A percentile compares a stretch with the other conserved stretches of the same genome.
Conservation (phyloP, 306 rosid species). For the Cajanus cajan region DNA sequence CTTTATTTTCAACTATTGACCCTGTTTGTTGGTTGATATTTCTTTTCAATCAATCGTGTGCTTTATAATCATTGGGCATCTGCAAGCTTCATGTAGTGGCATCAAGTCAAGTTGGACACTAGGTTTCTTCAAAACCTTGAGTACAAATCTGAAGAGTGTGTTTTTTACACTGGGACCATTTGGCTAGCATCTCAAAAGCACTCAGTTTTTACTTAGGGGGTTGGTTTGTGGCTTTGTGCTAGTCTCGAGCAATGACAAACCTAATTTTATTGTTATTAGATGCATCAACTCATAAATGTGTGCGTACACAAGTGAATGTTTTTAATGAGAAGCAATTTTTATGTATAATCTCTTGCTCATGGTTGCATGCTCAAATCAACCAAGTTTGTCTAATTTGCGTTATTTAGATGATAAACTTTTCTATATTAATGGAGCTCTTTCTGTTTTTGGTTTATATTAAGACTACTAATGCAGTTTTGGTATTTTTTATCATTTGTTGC, state of each 20-base stretch:
- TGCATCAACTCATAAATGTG: neutral
- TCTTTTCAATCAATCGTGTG: neutral
- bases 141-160: neutral
- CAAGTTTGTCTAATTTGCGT: neutral
- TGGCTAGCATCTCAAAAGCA: neutral
- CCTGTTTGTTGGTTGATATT: neutral
- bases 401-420: conserved; percentile 5
- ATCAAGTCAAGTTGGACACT: neutral
- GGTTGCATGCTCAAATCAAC: neutral
- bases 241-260: neutral
- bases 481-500: neutral
- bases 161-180: neutral
- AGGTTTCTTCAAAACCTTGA: neutral
- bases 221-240: neutral
- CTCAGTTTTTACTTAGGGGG: neutral
- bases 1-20: neutral
- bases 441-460: neutral
- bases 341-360: neutral
- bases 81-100: neutral
- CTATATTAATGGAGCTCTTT: conserved; percentile 2
- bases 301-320: neutral
- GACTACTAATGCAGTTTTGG: conserved; percentile 33
- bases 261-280: neutral
- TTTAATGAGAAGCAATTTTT: conserved; percentile 2
- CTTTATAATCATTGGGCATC: conserved; percentile 17